Evolutionary conservation across 192 early-diverging fungal species (phyloP), one percentile per base, ranked within the genome.

Genomic region (Backusella macrospora): DNA sequence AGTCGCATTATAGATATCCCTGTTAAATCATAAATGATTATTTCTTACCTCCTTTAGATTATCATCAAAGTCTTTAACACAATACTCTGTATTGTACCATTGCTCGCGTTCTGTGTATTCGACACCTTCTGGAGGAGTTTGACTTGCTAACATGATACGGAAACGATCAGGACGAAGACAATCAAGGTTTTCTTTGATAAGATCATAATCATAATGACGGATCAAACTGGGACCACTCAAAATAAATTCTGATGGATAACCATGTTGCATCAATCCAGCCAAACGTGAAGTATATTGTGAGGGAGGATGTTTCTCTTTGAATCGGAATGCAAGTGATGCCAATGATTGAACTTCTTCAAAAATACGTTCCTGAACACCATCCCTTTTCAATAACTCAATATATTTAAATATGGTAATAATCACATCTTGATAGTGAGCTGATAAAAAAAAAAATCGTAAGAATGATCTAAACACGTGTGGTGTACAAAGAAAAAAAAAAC

Each of bases 1-100:
- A n/a, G 7, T 13, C 65, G 6, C 16, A 29, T 38, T 13, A 72
- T 83, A 15, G n/a, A 10, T 21, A 40, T 71, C n/a, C 3, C 15
- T 52, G 15, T 59, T 39, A 91, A 21, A 34, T 34, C 0, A 34
- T 34, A 34, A 26, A 6, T 55, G 13, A 39, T 29, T 14, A 21
- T 86, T 86, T 37, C 49, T 68, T 78, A 86, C 85, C 65, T 85
- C 76, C 42, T 88, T 76, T n/a, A 95, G 77, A 2, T 77, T 76
- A 7, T 82, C 73, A 8, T 84, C 79, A 34, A 97, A 82, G 12
- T 84, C 71, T 47, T 85, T 83, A 63, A 92, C 83, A 29, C 85
- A 83, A 77, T 97, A 98, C 47, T 94, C 90, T 0, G 93, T 91
- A 6, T 85, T 92, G 70, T 97, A 99, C 86, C 92, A 94, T 52